Percentiles rank a stretch among this genome's conserved stretches.
phyloP scores from a whole-genome alignment of 805 yeast genomes.

The Nakazawaea molendinolei region DNA sequence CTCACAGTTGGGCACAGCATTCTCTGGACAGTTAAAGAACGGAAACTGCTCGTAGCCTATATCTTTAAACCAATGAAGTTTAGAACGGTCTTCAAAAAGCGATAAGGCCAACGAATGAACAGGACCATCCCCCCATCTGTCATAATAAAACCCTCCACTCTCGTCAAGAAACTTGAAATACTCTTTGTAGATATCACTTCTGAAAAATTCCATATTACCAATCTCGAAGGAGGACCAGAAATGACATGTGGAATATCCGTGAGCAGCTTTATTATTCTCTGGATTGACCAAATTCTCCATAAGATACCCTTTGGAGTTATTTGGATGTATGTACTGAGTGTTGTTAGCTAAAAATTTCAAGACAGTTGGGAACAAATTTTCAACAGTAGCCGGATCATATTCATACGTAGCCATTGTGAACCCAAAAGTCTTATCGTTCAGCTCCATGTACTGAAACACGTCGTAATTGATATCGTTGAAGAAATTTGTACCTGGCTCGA shows the following conservation, averaged over 20 bases:
- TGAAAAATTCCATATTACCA: slow-evolving; percentile 68
- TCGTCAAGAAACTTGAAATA: slow-evolving; percentile 64
- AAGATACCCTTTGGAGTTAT: slow-evolving; percentile 65
- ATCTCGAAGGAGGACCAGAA: slow-evolving; percentile 87
- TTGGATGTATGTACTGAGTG: slow-evolving; percentile 51
- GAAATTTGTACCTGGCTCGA: slow-evolving; percentile 74
- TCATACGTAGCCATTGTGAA: slow-evolving; percentile 72
- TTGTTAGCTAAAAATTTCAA: slow-evolving; percentile 49
- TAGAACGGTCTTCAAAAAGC: slow-evolving; percentile 37
- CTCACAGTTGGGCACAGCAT: slow-evolving; percentile 6
- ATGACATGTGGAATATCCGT: slow-evolving; percentile 75
- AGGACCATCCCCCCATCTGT: slow-evolving; percentile 55
- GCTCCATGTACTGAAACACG: slow-evolving; percentile 74
- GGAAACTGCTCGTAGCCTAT: slow-evolving; percentile 46
- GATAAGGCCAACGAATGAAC: slow-evolving; percentile 45
- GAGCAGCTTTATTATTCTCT: slow-evolving; percentile 30
- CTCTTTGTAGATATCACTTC: slow-evolving; percentile 58
- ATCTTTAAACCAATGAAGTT: slow-evolving; percentile 48
- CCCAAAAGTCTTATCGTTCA: slow-evolving; percentile 65
- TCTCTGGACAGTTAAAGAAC: slow-evolving; percentile 39
- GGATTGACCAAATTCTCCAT: slow-evolving; percentile 65
- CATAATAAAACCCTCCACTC: slow-evolving; percentile 80
- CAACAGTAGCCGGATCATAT: slow-evolving; percentile 55
- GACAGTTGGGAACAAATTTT: slow-evolving; percentile 71
- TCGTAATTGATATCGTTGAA: slow-evolving; percentile 78